These are phyloP conservation scores for Herpetomonas muscarum DNA, from an alignment of 208 protist species.

Conservation along the genomic window DNA sequence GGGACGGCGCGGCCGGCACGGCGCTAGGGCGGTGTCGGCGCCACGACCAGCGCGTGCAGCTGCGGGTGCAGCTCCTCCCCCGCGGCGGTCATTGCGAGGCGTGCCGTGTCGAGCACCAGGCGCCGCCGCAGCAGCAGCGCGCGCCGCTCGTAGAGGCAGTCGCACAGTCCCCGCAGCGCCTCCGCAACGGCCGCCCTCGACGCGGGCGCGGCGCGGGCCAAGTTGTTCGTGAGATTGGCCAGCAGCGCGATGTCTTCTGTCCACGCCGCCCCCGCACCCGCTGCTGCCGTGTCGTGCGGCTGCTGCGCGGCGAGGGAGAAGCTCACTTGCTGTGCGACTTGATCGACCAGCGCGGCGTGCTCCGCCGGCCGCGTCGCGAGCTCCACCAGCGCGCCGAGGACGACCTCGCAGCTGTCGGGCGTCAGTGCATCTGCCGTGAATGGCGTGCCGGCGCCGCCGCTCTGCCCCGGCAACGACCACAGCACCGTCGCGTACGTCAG, in stretches of 20 bases:
- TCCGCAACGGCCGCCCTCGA: constrained; percentile 21
- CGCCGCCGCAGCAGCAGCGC: too few relatives aligned
- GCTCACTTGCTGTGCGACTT: constrained; percentile 12
- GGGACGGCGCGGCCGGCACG: neutral
- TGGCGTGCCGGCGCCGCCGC: neutral
- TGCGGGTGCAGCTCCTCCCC: too few relatives aligned
- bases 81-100: too few relatives aligned
- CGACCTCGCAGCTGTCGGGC: constrained; percentile 13
- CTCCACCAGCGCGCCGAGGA: constrained; percentile 34
- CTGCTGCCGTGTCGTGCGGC: neutral
- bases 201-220: constrained; percentile 18
- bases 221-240: constrained; percentile 12
- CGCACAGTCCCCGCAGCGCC: constrained; percentile 31
- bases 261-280: constrained; percentile 8
- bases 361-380: neutral
- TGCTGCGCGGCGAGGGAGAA: constrained; percentile 11
- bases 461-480: neutral
- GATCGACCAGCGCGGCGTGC: neutral
- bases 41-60: constrained; percentile 29
- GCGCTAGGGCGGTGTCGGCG: constrained; percentile 13
- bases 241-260: constrained; percentile 27
- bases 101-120: too few relatives aligned
- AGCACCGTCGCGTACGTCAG: constrained; percentile 11
- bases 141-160: neutral
- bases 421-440: neutral